Conservation (phyloP, 139 green algal species). For the Auxenochlorella protothecoides region DNA sequence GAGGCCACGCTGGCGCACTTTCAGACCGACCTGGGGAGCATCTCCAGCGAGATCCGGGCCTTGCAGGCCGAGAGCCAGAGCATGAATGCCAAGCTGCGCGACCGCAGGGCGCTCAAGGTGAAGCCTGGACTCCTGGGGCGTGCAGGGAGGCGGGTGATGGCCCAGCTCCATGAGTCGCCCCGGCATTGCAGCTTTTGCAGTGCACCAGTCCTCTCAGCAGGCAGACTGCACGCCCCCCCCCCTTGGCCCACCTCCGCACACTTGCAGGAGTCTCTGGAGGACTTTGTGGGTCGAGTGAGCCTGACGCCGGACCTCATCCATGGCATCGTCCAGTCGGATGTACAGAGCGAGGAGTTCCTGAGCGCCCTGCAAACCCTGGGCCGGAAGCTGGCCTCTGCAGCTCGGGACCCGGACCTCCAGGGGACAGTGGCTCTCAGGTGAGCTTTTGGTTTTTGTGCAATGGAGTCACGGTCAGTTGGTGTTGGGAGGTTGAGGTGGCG, state of each 20-base stretch:
- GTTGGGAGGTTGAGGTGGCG: no score
- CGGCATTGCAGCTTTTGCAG: background rate
- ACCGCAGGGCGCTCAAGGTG: constrained; percentile 42
- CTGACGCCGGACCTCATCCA: constrained; percentile 75
- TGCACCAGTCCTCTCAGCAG: no score
- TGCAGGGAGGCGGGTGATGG: constrained; percentile 26
- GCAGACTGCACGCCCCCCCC: no score
- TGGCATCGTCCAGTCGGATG: constrained; percentile 50
- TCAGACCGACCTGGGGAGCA: constrained; percentile 65
- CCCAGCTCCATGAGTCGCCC: background rate
- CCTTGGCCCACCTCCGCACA: no score
- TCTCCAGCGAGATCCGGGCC: constrained; percentile 64
- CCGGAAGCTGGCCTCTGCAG: no score
- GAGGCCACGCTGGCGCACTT: constrained; percentile 82
- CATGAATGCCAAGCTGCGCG: constrained; percentile 81
- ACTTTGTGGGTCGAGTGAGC: constrained; percentile 74
- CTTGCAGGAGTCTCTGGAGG: constrained; percentile 41
- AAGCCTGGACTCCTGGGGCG: background rate
- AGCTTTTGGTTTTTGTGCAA: no score
- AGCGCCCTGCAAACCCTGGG: no score
- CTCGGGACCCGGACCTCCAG: no score
- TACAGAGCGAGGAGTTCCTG: no score
- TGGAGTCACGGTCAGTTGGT: no score
- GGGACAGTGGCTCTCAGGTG: no score
- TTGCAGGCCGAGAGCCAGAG: constrained; percentile 72